Percentiles rank a stretch among this genome's conserved stretches.
phyloP scores from a whole-genome alignment of 2,329 filamentous ascomycete genomes.

The Xylariaceae sp. region DNA sequence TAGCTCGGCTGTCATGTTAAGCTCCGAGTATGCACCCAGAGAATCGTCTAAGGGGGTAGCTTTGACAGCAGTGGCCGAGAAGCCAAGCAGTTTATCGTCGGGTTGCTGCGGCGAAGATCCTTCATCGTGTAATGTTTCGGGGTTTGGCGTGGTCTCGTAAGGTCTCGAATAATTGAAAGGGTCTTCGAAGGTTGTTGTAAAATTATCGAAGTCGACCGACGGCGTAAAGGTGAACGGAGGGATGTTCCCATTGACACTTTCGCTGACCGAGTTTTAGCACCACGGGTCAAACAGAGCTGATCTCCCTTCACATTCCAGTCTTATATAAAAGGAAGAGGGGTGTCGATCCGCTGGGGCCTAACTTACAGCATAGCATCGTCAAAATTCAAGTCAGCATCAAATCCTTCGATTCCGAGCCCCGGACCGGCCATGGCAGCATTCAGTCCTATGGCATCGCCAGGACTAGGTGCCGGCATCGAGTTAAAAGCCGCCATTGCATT shows the following conservation, averaged over 20 bases:
- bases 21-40: constrained; percentile 64
- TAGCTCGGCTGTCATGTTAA: constrained; percentile 75
- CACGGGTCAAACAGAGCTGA: constrained; percentile 6
- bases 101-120: constrained; percentile 62
- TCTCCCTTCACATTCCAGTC: not conserved
- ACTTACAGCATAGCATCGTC: constrained; percentile 65
- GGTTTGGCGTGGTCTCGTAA: constrained; percentile 53
- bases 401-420: constrained; percentile 56
- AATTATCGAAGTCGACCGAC: constrained; percentile 66
- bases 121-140: constrained; percentile 52
- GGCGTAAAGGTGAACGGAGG: constrained; percentile 61
- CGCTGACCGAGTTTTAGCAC: constrained; percentile 42
- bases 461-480: constrained; percentile 58
- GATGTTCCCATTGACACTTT: constrained; percentile 52
- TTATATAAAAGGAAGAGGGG: not conserved
- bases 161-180: constrained; percentile 65
- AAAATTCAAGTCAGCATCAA: constrained; percentile 60
- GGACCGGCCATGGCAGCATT: constrained; percentile 46
- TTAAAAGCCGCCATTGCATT: constrained; percentile 67
- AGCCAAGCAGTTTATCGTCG: constrained; percentile 76
- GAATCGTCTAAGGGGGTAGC: constrained; percentile 69
- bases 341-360: not conserved
- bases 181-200: constrained; percentile 69
- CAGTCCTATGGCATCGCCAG: constrained; percentile 56
- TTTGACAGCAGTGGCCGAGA: constrained; percentile 68